Evolutionary conservation across 352 stramenopile species (phyloP), one percentile per base, ranked within the genome.

Genomic region (Phytopythium delawarense): DNA sequence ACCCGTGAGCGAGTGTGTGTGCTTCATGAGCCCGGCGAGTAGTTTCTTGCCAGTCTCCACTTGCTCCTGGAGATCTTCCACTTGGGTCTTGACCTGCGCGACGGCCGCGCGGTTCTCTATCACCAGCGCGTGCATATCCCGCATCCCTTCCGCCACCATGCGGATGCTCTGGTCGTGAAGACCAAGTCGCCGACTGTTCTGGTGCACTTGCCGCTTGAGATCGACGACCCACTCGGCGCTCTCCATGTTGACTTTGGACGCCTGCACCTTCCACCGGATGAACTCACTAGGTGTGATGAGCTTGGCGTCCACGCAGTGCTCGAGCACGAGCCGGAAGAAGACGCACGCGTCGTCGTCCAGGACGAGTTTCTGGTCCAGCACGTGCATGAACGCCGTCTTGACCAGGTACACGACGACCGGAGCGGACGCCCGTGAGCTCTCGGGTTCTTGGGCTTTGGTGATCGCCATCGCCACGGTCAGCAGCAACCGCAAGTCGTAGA

Each of bases 241-340:
- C 46, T 70, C 69, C 23, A 70, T 65, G 59, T 75, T 75, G n/a
- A 75, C 65, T 16, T 80, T 77, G 13, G 67, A 71, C 9, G 64
- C 64, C 58, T 73, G 64, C 7, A 74, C 42, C 39, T 75, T 64
- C 51, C 69, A 69, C 23, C 68, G 49, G 11, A 75, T 45, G 12
- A 69, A 28, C 28, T 77, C 69, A 44, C 55, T 55, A 2, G 32
- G 45, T 4, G 66, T 28, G 16, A 72, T 16, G 40, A 61, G 61
- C 57, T 63, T 39, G 15, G 56, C 32, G 21, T 68, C 57, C 15
- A 50, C 39, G 21, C 64, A 74, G 48, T 64, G 60, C 30, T 71
- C 49, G 35, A 79, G 56, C 35, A 67, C 67, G 34, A 74, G 48
- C 44, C 75, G 70, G 50, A 80, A 77, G 55, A 73, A 75, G 9